A percentile compares a stretch with the other conserved stretches of the same genome.
phyloP scores from a whole-genome alignment of 768 basidiomycete species.

The Russula foetens region DNA sequence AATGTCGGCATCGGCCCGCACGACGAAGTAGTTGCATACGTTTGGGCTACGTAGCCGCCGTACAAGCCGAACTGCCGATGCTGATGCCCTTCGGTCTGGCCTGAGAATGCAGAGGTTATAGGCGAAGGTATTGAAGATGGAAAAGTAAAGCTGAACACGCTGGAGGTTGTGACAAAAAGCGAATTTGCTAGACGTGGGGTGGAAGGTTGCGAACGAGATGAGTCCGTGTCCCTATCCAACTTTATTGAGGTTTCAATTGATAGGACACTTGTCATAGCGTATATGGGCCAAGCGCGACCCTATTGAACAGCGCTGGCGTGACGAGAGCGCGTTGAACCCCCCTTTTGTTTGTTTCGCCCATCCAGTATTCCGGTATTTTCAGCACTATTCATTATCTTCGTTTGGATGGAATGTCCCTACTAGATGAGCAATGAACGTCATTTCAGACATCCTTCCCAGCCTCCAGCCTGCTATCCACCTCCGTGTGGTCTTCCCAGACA shows the following conservation, averaged over 20 bases:
- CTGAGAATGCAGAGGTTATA: constrained; percentile 17
- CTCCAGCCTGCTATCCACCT: constrained; percentile 74
- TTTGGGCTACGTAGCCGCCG: constrained; percentile 50
- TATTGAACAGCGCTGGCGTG: constrained; percentile 77
- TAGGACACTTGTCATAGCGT: constrained; percentile 32
- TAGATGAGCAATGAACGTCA: constrained; percentile 88
- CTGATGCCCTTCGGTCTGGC: constrained; percentile 30
- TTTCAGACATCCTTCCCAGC: constrained; percentile 76
- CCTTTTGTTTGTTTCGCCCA: constrained; percentile 59
- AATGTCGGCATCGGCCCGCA: constrained; percentile 72
- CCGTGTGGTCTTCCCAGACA: constrained; percentile 47
- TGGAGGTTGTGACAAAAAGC: constrained; percentile 76
- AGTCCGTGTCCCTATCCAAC: constrained; percentile 37
- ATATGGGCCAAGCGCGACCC: constrained; percentile 76
- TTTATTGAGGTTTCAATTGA: background rate
- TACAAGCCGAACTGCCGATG: constrained; percentile 44
- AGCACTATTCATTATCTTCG: background rate
- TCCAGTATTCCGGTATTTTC: background rate
- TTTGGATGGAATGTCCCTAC: constrained; percentile 90
- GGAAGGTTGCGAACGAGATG: constrained; percentile 72
- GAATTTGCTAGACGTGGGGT: constrained; percentile 77
- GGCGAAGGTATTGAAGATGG: constrained; percentile 22
- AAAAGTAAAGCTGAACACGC: constrained; percentile 41
- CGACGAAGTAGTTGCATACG: constrained; percentile 72
- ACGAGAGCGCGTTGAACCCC: constrained; percentile 77